Evolutionary conservation across 177 flowering plant species (phyloP), one percentile per base, ranked within the genome.

Genomic region (Vitis hybrid): DNA sequence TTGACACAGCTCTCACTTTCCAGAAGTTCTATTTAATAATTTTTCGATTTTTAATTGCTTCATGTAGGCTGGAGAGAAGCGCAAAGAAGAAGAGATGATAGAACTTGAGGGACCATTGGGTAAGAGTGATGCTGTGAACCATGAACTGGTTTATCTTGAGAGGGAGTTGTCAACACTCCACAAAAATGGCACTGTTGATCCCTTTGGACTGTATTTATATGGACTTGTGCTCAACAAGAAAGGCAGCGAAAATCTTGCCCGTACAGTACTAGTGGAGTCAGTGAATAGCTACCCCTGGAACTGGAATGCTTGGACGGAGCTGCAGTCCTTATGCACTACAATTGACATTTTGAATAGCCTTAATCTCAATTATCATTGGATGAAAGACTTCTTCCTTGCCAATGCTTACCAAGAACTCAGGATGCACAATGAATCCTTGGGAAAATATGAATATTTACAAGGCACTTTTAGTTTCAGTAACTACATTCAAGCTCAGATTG

Each of bases 211-310:
- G 61, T 96, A 92, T 76, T 74, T 96, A 64, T 92, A 89, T 80
- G 98, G 95, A 61, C 82, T 93, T 66, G 95, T 93, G 66, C 92
- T 96, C 16, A 88, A 87, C 80, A 89, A 87, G 76, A 89, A 87
- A 83, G 97, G 97, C 35, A 84, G 73, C 69, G 94, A 96, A 60
- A 87, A 81, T 76, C 89, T 90, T 59, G 97, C 99, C 16, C 88
- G 97, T 18, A 72, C 85, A 12, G 85, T 86, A 63, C 88, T 96
- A 56, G 88, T 87, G 69, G 97, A 96, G 69, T 96, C 98, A 60
- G 99, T 96, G 70, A 96, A 93, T 65, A 85, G 73, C 75, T 93
- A 93, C 72, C 98, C 99, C 16, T 96, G 99, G 99, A 96, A 96
- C 72, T 96, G 99, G 99, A 92, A 70, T 81, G 97, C 99, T 16